These are phyloP conservation scores for Ganoderma lingzhi DNA, from an alignment of 1,284 basidiomycete genomes.

Conservation along the genomic window DNA sequence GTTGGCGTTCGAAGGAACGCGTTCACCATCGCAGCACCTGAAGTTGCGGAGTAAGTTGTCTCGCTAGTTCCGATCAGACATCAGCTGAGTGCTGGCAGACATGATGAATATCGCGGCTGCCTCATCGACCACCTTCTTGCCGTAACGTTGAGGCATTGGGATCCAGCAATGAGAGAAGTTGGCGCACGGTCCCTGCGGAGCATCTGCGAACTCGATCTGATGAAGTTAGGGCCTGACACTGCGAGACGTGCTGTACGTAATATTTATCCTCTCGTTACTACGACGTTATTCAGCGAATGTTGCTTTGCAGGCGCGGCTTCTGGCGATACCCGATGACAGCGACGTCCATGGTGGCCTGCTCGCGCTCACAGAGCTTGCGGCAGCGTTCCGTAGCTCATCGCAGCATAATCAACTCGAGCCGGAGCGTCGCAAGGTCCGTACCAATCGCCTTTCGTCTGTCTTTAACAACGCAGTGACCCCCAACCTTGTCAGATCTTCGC, in stretches of 20 bases:
- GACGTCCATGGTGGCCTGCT: conserved; percentile 88
- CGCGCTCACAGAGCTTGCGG: conserved; percentile 76
- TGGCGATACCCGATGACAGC: conserved; percentile 72
- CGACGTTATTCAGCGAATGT: conserved; percentile 8
- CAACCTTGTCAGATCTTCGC: conserved; percentile 59
- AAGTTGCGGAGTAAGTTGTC: conserved; percentile 80
- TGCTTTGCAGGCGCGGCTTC: conserved; percentile 57
- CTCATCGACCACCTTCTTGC: conserved; percentile 82
- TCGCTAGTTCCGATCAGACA: conserved; percentile 16
- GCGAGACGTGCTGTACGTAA: conserved; percentile 59
- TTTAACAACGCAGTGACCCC: conserved; percentile 20
- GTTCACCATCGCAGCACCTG: conserved; percentile 84
- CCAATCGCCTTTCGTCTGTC: not conserved
- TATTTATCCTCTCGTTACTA: conserved; percentile 12
- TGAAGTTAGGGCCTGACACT: conserved; percentile 58
- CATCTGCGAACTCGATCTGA: conserved; percentile 72
- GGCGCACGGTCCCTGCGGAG: conserved; percentile 81
- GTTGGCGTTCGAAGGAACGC: conserved; percentile 88
- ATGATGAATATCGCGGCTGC: conserved; percentile 73
- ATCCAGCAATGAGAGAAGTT: conserved; percentile 79
- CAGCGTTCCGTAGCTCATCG: conserved; percentile 51
- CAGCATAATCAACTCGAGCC: conserved; percentile 40
- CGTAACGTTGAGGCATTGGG: conserved; percentile 91
- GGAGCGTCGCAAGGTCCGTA: conserved; percentile 50
- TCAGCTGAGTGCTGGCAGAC: conserved; percentile 47